Percentiles rank a stretch among this genome's conserved stretches.
These are phyloP conservation scores for Polyporus tsugae DNA, from an alignment of 1,284 basidiomycete species.

Conservation along the genomic window DNA sequence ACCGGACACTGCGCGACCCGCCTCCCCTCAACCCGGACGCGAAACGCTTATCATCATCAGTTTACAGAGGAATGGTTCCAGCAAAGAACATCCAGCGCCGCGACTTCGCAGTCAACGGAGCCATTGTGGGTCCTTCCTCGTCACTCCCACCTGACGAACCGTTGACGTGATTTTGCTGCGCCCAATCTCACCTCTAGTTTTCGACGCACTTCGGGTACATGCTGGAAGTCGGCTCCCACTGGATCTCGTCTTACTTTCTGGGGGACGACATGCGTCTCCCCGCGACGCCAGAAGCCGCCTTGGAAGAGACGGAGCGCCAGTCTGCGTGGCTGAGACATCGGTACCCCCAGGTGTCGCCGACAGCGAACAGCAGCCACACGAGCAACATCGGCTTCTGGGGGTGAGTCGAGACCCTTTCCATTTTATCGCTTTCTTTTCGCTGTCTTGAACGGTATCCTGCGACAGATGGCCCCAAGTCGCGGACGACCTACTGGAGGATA, in stretches of 20 bases:
- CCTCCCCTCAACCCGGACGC: conserved; percentile 24
- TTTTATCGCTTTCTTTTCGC: not conserved
- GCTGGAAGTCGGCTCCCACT: conserved; percentile 63
- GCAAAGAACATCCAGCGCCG: conserved; percentile 57
- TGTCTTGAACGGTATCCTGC: not conserved
- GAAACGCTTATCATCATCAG: conserved; percentile 24
- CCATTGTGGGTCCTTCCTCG: conserved; percentile 50
- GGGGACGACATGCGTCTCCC: conserved; percentile 58
- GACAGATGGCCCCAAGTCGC: conserved; percentile 63
- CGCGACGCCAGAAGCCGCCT: conserved; percentile 51
- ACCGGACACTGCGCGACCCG: conserved; percentile 32
- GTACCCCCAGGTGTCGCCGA: conserved; percentile 54
- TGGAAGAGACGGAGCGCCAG: conserved; percentile 48
- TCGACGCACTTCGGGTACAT: conserved; percentile 57
- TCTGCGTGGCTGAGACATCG: conserved; percentile 60
- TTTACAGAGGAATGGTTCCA: conserved; percentile 46
- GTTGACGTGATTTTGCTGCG: not conserved
- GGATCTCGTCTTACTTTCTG: conserved; percentile 71
- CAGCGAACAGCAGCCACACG: conserved; percentile 57
- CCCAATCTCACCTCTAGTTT: not conserved
- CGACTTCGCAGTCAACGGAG: conserved; percentile 71
- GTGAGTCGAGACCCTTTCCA: conserved; percentile 40
- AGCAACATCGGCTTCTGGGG: conserved; percentile 53
- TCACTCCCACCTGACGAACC: not conserved
- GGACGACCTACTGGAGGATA: conserved; percentile 66